Base-by-base conservation (phyloP, 768 basidiomycete genomes). In the Auriculariales sp. region DNA sequence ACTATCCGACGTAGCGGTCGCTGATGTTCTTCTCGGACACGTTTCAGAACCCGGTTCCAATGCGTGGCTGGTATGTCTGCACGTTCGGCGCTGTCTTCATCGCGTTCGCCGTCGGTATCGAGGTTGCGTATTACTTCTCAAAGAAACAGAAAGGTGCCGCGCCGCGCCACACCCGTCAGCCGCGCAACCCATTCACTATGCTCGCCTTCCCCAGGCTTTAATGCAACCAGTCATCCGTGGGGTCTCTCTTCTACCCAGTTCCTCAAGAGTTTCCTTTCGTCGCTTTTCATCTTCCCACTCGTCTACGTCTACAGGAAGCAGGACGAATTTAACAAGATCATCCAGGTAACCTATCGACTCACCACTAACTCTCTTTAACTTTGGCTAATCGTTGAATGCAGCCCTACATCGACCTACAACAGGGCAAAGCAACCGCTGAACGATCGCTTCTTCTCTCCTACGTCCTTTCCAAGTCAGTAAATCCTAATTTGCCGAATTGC, bases 361-460 rank as follows among this genome's bases (percentile, higher is more conserved):
- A 22, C 24, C 25, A 45, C 12, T 15, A 5, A 11, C n/a, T 47
- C 27, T 44, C 6, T 28, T 22, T 3, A 32, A 35, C 19, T 28
- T 19, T 17, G 10, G 49, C 24, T 27, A 28, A 54, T 14, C 34
- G 15, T 46, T 30, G 35, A 36, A 35, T 6, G 28, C 51, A 84
- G 81, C 81, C 83, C 2, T 84, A 81, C 53, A 65, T 85, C 4
- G 62, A 70, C 4, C 62, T 85, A 25, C 68, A 73, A 15, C 64
- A 68, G 54, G 80, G 79, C 2, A 64, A 64, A 52, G 73, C 72
- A 1, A 59, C 65, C 2, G 79, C 81, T 1, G 68, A 78, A 49
- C 73, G 77, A 53, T 75, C 75, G 48, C 59, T 85, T n/a, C 64
- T 85, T 15, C 58, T 81, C 24, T 76, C 84, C 59, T 84, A 84